phyloP scores from a whole-genome alignment of 805 yeast genomes.

The Cyberlindnera maclurae region DNA sequence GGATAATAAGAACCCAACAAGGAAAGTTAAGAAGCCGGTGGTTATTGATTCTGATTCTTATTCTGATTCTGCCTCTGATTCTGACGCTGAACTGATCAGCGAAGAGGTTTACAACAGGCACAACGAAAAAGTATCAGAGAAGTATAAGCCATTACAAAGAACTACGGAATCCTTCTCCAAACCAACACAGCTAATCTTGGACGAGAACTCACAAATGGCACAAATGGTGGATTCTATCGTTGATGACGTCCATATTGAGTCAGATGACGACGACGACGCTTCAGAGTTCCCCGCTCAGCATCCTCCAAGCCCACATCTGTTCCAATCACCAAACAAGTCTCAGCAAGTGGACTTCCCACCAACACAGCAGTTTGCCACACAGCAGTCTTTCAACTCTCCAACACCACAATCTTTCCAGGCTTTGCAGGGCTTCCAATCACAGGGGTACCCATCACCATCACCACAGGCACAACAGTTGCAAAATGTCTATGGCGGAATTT shows the following conservation, averaged over 20 bases:
- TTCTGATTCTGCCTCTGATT: background rate
- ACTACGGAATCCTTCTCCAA: background rate
- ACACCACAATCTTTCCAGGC: too few species aligned
- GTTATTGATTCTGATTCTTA: background rate
- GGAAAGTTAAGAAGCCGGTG: background rate
- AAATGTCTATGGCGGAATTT: too few species aligned
- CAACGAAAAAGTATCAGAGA: constrained; percentile 1
- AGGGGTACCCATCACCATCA: background rate
- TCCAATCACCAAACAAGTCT: too few species aligned
- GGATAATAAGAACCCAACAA: constrained; percentile 1
- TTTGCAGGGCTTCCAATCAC: too few species aligned
- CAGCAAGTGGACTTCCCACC: too few species aligned
- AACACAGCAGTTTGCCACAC: too few species aligned
- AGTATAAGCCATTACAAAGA: background rate
- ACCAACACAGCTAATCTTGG: background rate
- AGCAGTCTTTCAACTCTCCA: too few species aligned
- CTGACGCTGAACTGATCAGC: background rate
- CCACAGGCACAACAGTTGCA: background rate
- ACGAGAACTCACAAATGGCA: background rate
- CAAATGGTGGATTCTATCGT: constrained; percentile 3
- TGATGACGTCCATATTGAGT: background rate
- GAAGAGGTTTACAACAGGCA: background rate
- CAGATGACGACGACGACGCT: too few species aligned
- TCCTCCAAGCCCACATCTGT: too few species aligned
- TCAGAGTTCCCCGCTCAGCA: too few species aligned